These are phyloP conservation scores for Cystofilobasidium ferigula DNA, from an alignment of 768 basidiomycete genomes.

Conservation along the genomic window DNA sequence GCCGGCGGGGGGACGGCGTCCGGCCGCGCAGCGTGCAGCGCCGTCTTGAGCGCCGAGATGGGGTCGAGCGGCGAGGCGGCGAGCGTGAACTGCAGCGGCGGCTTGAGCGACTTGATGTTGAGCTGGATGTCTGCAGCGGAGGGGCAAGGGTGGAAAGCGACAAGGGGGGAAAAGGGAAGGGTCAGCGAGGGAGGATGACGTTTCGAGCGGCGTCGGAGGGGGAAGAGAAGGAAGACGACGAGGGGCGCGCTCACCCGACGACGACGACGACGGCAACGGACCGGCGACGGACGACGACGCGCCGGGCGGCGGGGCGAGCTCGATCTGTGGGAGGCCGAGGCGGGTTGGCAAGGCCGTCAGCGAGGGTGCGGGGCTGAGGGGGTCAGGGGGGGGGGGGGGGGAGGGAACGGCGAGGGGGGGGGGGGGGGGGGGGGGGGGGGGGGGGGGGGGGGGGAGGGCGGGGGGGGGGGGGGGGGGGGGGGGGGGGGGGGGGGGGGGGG, in stretches of 20 bases:
- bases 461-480: not conserved
- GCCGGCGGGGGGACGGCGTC: slow-evolving; percentile 57
- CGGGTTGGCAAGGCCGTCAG: too few relatives aligned
- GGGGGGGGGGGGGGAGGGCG: not conserved
- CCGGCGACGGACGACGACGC: too few relatives aligned
- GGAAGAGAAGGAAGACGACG: too few relatives aligned
- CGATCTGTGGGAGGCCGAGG: too few relatives aligned
- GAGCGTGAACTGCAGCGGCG: slow-evolving; percentile 62
- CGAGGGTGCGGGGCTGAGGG: too few relatives aligned
- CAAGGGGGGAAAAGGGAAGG: not conserved
- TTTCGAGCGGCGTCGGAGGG: too few relatives aligned
- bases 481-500: not conserved
- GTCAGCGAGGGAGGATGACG: not conserved
- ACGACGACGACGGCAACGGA: too few relatives aligned
- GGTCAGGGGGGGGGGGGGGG: too few relatives aligned
- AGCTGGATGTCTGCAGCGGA: slow-evolving; percentile 53
- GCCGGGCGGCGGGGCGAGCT: too few relatives aligned
- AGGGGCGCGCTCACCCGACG: too few relatives aligned
- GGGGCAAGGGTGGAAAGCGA: slow-evolving; percentile 28
- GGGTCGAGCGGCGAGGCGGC: slow-evolving; percentile 63
- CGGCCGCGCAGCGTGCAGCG: slow-evolving; percentile 50
- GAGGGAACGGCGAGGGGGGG: too few relatives aligned
- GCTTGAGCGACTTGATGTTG: slow-evolving; percentile 86
- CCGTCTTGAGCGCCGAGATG: slow-evolving; percentile 64
- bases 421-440: not conserved